Percentiles rank a stretch among this genome's conserved stretches.
Conservation (phyloP, 2,329 filamentous ascomycete species). For the Cladosporium sp. region DNA sequence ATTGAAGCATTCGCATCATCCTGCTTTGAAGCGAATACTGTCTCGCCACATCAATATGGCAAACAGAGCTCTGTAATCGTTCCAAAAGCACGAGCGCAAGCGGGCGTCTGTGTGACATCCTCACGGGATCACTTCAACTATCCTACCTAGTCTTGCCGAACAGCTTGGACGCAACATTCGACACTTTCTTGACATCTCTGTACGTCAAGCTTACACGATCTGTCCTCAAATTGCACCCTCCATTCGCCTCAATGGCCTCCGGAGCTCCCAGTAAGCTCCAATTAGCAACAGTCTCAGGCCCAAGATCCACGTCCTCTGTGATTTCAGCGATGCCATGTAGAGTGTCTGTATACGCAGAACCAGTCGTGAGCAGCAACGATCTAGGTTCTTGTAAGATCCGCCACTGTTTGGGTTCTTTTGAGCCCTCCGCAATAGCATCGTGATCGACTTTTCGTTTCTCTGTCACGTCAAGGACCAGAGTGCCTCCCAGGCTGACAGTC, state of each 20-base stretch:
- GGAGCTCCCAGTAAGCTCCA: constrained; percentile 62
- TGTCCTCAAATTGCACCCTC: constrained; percentile 54
- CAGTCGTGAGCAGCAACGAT: constrained; percentile 70
- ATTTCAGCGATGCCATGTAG: constrained; percentile 71
- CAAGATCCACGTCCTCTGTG: constrained; percentile 61
- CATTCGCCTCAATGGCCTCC: constrained; percentile 34
- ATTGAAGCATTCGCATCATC: too few relatives aligned
- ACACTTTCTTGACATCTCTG: constrained; percentile 80
- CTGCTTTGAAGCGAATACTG: too few relatives aligned
- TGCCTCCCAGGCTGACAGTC: constrained; percentile 78
- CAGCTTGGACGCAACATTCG: constrained; percentile 66
- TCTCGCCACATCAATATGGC: too few relatives aligned
- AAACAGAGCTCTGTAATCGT: too few relatives aligned
- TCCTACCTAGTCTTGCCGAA: constrained; percentile 40
- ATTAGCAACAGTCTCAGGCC: constrained; percentile 57
- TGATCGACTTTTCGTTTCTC: constrained; percentile 33
- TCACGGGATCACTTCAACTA: too few relatives aligned
- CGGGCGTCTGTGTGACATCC: too few relatives aligned
- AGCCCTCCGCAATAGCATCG: not conserved
- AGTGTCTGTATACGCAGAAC: constrained; percentile 63
- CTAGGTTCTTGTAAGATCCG: constrained; percentile 78
- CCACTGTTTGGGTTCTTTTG: constrained; percentile 31
- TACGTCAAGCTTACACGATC: constrained; percentile 74
- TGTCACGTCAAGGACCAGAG: constrained; percentile 73
- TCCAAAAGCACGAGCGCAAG: too few relatives aligned